A percentile compares a stretch with the other conserved stretches of the same genome.
Conservation (phyloP, 371 early-diverging fungal species). For the Gilbertella persicaria region DNA sequence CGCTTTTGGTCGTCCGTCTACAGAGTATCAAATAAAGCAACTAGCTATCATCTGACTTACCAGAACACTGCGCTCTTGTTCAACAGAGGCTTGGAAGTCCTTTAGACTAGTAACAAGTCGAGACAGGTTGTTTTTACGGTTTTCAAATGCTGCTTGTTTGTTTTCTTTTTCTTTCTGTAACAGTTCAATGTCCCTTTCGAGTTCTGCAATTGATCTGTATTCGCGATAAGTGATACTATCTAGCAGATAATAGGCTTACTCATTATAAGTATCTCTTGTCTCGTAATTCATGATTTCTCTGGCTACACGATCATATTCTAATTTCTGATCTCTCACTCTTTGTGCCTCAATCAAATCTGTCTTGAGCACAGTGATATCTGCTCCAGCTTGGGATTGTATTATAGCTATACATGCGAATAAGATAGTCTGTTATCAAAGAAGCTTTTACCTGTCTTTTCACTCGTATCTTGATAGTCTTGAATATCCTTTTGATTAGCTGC, state of each 20-base stretch:
- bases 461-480: constrained; percentile 39
- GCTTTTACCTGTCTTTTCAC: constrained; percentile 38
- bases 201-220: constrained; percentile 29
- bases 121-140: constrained; percentile 32
- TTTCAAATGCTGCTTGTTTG: constrained; percentile 28
- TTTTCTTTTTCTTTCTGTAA: constrained; percentile 36
- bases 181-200: constrained; percentile 40
- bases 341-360: constrained; percentile 50
- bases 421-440: not conserved
- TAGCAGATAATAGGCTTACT: constrained; percentile 33
- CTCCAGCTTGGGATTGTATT: constrained; percentile 30
- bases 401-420: constrained; percentile 12
- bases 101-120: constrained; percentile 28
- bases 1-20: constrained; percentile 37
- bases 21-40: not conserved
- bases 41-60: constrained; percentile 20
- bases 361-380: constrained; percentile 46
- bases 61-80: constrained; percentile 35
- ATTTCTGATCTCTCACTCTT: constrained; percentile 45
- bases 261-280: constrained; percentile 44
- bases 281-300: constrained; percentile 50
- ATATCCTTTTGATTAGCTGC: constrained; percentile 52
- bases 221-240: not conserved
- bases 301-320: constrained; percentile 62
- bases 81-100: constrained; percentile 33